Evolutionary conservation across 2,329 filamentous ascomycete species (phyloP).

Genomic region (Trichophyton schoenleinii): DNA sequence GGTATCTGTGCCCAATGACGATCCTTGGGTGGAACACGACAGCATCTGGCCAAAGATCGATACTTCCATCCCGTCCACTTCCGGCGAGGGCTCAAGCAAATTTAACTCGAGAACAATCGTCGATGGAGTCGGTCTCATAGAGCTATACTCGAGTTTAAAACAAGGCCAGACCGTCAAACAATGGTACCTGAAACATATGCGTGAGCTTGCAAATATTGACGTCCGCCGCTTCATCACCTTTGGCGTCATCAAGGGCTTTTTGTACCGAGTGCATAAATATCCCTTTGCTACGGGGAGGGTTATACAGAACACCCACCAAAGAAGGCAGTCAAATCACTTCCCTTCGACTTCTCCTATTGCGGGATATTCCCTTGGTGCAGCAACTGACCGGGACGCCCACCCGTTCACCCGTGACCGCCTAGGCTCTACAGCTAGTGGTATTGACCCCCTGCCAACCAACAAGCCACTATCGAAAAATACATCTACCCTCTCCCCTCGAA

Average conservation of each 20-base stretch:
- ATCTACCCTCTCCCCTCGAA: not conserved
- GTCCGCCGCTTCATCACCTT: constrained; percentile 88
- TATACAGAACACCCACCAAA: constrained; percentile 17
- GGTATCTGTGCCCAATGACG: constrained; percentile 13
- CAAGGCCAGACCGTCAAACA: constrained; percentile 75
- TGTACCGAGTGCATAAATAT: constrained; percentile 89
- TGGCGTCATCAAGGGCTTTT: constrained; percentile 83
- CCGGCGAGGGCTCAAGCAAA: constrained; percentile 8
- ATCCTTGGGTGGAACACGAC: constrained; percentile 21
- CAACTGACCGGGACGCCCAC: constrained; percentile 5
- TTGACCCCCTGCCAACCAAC: not conserved
- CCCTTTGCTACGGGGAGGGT: constrained; percentile 44
- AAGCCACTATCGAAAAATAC: not conserved
- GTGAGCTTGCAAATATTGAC: constrained; percentile 64
- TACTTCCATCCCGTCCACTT: constrained; percentile 14
- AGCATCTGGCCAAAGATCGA: constrained; percentile 35
- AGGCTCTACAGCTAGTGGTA: constrained; percentile 7
- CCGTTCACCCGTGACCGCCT: constrained; percentile 7
- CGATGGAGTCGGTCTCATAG: constrained; percentile 48
- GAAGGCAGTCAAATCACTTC: constrained; percentile 9
- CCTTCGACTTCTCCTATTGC: constrained; percentile 5
- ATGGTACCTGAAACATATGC: constrained; percentile 67
- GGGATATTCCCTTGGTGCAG: constrained; percentile 3
- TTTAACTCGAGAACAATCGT: constrained; percentile 15
- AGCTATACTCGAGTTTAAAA: constrained; percentile 73